A percentile compares a stretch with the other conserved stretches of the same genome.
Conservation (phyloP, 805 yeast genomes). For the Myxozyma geophila region DNA sequence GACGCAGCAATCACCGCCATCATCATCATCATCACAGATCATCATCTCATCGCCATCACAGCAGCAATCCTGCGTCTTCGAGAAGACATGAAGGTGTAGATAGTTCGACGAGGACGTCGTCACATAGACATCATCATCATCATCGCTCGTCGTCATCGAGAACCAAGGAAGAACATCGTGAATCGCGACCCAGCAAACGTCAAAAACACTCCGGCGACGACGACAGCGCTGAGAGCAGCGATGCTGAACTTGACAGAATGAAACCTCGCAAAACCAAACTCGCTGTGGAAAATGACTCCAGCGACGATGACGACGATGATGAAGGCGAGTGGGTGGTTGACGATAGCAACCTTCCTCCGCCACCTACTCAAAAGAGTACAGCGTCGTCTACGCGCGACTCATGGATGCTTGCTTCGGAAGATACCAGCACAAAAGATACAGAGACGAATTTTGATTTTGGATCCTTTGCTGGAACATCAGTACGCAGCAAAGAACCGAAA, state of each 20-base stretch:
- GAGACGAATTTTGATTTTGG: conserved; percentile 41
- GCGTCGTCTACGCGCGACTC: conserved; percentile 13
- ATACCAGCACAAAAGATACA: not conserved
- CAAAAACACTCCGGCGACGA: conserved; percentile 1
- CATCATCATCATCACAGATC: conserved; percentile 4
- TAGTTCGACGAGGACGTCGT: not conserved
- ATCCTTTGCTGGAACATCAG: conserved; percentile 18
- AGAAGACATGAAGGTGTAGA: not conserved
- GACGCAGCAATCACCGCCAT: not conserved
- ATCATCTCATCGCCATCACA: conserved; percentile 4
- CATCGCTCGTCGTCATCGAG: conserved; percentile 2
- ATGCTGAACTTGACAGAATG: conserved; percentile 4
- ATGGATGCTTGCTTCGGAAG: conserved; percentile 24
- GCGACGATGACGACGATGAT: conserved; percentile 12
- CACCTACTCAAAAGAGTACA: not conserved
- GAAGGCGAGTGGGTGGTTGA: conserved; percentile 17
- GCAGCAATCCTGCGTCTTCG: conserved; percentile 1
- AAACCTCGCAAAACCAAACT: conserved; percentile 1
- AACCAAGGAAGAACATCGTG: not conserved
- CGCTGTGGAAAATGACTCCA: conserved; percentile 4
- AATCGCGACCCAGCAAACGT: not conserved
- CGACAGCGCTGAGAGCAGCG: conserved; percentile 4
- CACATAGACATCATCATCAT: not conserved
- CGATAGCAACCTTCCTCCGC: not conserved
- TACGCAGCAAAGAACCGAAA: not conserved